Evolutionary conservation across 495 filamentous ascomycete genomes (phyloP), one percentile per base, ranked within the genome.

Genomic region (Pyronema domesticum): DNA sequence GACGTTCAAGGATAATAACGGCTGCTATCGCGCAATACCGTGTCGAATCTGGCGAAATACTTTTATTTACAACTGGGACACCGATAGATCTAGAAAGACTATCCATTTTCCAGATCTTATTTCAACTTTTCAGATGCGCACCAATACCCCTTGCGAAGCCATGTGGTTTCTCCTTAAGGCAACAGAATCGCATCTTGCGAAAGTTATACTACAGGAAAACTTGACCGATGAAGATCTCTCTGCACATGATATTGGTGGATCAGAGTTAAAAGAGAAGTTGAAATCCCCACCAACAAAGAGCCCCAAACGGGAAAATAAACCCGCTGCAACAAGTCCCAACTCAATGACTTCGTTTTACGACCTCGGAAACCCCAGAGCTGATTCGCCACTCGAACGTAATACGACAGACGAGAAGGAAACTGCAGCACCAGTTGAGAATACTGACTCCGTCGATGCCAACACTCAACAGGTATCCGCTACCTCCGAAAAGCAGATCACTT

Each of bases 151-250:
- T 1, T 23, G 13, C 3, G 30, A 13, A 13, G 47, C 47, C 10
- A 50, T 50, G 47, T 50, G 47, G 47, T 23, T 36, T 2, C 47
- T 50, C 10, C 10, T 50, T 9, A 50, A 50, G 47, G 47, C 47
- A 13, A 35, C 47, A 7, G 47, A 50, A 17, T 13, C 8, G 47
- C 11, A 50, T 4, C 23, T 50, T 11, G 19, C 13, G 11, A 34
- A 50, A 36, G 8, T 50, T 9, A 11, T 36, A 1, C 11, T 50
- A 13, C 34, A 50, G 30, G 19, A 36, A 35, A 34, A n/a, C 13
- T 50, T 50, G 6, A 34, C 13, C 10, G 30, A 42, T 13, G 39
- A 30, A 2, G 23, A 30, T 30, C 23, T 30, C 23, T 30, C 6
- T 13, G 3, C 6, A 13, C 39, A 17, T 42, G 39, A 17, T 13